Evolutionary conservation across 129 eudicot species (phyloP).

Genomic region (Helichrysum umbraculigerum): DNA sequence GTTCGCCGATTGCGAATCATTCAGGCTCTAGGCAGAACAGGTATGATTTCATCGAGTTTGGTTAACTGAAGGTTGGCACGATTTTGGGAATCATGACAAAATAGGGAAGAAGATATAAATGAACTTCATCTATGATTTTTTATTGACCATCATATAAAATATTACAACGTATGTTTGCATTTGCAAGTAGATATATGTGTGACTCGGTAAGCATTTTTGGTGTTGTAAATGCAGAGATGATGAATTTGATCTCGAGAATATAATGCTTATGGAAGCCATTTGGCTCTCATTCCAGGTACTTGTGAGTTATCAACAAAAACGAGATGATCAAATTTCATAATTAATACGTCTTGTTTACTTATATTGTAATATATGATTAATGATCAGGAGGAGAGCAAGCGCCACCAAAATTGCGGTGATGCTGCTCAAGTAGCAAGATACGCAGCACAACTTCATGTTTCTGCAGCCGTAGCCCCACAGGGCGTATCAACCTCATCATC

Average conservation of each 20-base stretch:
- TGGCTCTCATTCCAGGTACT: constrained; percentile 92
- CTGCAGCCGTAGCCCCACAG: constrained; percentile 39
- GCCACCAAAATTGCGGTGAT: constrained; percentile 31
- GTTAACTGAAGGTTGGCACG: background rate
- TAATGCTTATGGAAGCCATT: constrained; percentile 97
- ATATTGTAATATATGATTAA: background rate
- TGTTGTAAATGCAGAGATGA: constrained; percentile 50
- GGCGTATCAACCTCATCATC: constrained; percentile 48
- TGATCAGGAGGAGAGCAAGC: constrained; percentile 59
- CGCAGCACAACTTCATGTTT: constrained; percentile 36
- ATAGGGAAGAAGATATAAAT: no score
- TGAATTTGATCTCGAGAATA: constrained; percentile 81
- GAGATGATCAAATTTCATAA: background rate
- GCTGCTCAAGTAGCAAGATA: constrained; percentile 43
- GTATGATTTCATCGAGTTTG: background rate
- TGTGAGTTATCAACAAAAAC: background rate
- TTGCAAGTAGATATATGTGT: background rate
- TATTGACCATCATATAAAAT: no score
- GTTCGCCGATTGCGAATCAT: constrained; percentile 36
- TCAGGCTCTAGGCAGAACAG: constrained; percentile 50
- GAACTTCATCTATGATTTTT: no score
- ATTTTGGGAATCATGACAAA: background rate
- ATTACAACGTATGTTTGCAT: no score
- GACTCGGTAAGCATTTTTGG: background rate
- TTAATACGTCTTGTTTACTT: background rate